Percentiles rank a stretch among this genome's conserved stretches.
Evolutionary conservation across 257 asterid species (phyloP).

Genomic region (Anisodus acutangulus): DNA sequence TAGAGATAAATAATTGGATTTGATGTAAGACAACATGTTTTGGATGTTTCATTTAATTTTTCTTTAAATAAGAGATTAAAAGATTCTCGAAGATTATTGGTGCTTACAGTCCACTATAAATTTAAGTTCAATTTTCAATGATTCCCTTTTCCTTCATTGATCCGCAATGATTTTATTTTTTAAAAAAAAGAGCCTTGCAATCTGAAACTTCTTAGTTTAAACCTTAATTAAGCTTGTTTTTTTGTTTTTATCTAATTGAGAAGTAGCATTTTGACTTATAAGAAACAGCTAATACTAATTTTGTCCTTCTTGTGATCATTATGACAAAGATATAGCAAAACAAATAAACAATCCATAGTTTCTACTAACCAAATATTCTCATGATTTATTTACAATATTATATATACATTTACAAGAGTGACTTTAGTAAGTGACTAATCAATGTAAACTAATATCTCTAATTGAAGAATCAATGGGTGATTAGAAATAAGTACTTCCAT

Average conservation of each 20-base stretch:
- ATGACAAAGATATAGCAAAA: neutral
- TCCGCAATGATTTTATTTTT: neutral
- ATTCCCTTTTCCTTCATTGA: neutral
- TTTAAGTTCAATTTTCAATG: neutral
- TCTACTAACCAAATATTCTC: conserved; percentile 21
- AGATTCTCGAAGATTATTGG: no score
- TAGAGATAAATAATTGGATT: neutral
- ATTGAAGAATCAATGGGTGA: neutral
- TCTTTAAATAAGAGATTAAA: neutral
- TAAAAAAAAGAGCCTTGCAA: no score
- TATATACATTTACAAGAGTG: no score
- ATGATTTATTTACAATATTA: neutral
- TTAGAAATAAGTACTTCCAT: neutral
- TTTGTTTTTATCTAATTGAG: neutral
- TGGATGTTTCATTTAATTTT: neutral
- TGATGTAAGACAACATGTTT: neutral
- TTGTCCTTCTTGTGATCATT: neutral
- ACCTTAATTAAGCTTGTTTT: neutral
- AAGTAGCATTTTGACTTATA: conserved; percentile 17
- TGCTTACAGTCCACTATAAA: neutral
- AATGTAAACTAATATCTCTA: neutral
- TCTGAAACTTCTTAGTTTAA: neutral
- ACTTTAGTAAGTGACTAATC: neutral
- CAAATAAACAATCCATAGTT: conserved; percentile 3
- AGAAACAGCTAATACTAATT: neutral